Percentiles rank a stretch among this genome's conserved stretches.
These are phyloP conservation scores for Russula emetica DNA, from an alignment of 768 basidiomycete species.

Conservation along the genomic window DNA sequence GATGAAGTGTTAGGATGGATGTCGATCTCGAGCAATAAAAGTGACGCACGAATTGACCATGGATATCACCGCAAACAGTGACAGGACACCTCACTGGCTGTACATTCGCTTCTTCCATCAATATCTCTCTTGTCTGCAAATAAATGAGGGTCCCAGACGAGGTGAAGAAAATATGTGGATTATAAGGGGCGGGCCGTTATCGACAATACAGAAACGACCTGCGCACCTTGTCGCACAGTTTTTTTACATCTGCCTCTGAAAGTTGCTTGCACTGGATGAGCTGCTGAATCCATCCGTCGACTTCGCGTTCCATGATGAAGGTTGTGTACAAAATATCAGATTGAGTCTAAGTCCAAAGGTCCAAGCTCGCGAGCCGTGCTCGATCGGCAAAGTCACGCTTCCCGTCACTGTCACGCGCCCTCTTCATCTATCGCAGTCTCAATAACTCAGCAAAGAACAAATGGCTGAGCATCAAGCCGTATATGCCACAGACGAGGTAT, in stretches of 20 bases:
- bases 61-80: slow-evolving; percentile 99
- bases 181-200: slow-evolving; percentile 33
- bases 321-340: slow-evolving; percentile 21
- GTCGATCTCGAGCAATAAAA: slow-evolving; percentile 28
- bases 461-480: slow-evolving; percentile 59
- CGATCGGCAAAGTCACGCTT: slow-evolving; percentile 16
- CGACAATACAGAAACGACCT: slow-evolving; percentile 29
- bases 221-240: slow-evolving; percentile 96
- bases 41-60: slow-evolving; percentile 95
- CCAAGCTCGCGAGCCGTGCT: slow-evolving; percentile 7
- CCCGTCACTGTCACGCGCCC: neutral
- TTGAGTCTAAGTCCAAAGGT: slow-evolving; percentile 22
- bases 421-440: neutral
- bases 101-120: slow-evolving; percentile 99
- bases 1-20: slow-evolving; percentile 10
- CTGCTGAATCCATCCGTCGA: slow-evolving; percentile 96
- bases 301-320: slow-evolving; percentile 56
- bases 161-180: slow-evolving; percentile 15
- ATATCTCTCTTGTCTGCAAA: slow-evolving; percentile 86
- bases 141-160: slow-evolving; percentile 13
- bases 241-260: slow-evolving; percentile 92
- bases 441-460: neutral
- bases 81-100: slow-evolving; percentile 98
- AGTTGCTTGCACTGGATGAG: slow-evolving; percentile 97
- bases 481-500: slow-evolving; percentile 83